A percentile compares a stretch with the other conserved stretches of the same genome.
phyloP scores from a whole-genome alignment of 1,284 basidiomycete species.

The Tremellales sp. region DNA sequence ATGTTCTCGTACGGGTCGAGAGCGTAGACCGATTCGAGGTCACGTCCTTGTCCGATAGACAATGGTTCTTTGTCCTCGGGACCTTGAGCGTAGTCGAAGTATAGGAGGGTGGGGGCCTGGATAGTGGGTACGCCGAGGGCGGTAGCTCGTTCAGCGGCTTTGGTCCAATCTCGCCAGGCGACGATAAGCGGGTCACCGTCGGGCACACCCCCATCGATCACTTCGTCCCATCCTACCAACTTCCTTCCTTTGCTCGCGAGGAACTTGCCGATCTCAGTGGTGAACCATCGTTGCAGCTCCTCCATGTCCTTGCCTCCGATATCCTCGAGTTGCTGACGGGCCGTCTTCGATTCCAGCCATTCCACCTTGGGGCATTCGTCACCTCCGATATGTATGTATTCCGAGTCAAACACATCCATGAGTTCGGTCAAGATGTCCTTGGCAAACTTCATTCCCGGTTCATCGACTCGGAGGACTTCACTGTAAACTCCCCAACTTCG shows the following conservation, averaged over 20 bases:
- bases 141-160: conserved; percentile 5
- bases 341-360: conserved; percentile 5
- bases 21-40: conserved; percentile 10
- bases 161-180: conserved; percentile 14
- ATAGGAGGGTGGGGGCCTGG: conserved; percentile 10
- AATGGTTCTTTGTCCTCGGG: conserved; percentile 6
- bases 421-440: conserved; percentile 15
- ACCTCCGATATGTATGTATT: conserved; percentile 1
- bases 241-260: conserved; percentile 7
- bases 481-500: conserved; percentile 14
- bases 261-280: conserved; percentile 7
- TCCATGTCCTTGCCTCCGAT: conserved; percentile 7
- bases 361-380: conserved; percentile 12
- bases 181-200: conserved; percentile 8
- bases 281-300: conserved; percentile 14
- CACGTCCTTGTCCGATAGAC: conserved; percentile 9
- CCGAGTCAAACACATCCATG: conserved; percentile 1
- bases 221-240: conserved; percentile 20
- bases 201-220: conserved; percentile 16
- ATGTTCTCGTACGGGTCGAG: conserved; percentile 11
- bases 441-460: conserved; percentile 8
- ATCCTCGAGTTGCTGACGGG: conserved; percentile 1
- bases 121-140: conserved; percentile 6
- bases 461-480: conserved; percentile 17
- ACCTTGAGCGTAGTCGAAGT: conserved; percentile 18